phyloP scores from a whole-genome alignment of 352 stramenopile genomes.

The Blastocystis sp. region DNA sequence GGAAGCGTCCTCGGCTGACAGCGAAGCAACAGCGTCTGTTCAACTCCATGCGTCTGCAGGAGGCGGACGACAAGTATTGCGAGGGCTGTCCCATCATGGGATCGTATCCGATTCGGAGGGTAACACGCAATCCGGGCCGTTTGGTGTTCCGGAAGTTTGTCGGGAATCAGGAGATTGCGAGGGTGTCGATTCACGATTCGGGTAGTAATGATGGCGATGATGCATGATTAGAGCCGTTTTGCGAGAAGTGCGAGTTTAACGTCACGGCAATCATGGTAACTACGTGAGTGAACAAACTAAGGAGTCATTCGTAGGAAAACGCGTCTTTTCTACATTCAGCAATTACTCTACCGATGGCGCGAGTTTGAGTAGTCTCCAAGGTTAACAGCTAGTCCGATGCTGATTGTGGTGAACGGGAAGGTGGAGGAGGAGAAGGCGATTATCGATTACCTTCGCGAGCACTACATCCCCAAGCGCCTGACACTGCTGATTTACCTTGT shows the following conservation, averaged over 20 bases:
- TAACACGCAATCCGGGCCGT: not conserved
- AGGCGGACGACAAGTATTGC: too few species aligned
- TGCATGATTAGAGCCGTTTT: too few species aligned
- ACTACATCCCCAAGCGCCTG: not conserved
- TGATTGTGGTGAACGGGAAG: constrained; percentile 8
- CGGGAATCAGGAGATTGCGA: not conserved
- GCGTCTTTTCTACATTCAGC: not conserved
- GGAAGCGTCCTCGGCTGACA: too few species aligned
- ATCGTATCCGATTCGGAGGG: too few species aligned
- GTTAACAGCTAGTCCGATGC: not conserved
- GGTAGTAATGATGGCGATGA: not conserved
- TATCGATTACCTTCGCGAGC: not conserved
- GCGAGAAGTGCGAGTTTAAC: not conserved
- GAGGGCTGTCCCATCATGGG: too few species aligned
- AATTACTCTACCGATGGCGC: constrained; percentile 27
- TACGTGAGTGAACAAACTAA: not conserved
- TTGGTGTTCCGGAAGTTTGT: constrained; percentile 27
- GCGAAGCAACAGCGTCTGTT: too few species aligned
- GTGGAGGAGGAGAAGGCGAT: not conserved
- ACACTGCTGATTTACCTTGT: constrained; percentile 19
- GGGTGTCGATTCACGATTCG: not conserved
- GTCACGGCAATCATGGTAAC: constrained; percentile 15
- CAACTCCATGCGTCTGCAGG: too few species aligned
- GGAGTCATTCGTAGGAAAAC: constrained; percentile 3
- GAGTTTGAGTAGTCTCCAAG: not conserved